A percentile compares a stretch with the other conserved stretches of the same genome.
phyloP scores from a whole-genome alignment of 352 stramenopile genomes.

The Thalassiosira allenii region DNA sequence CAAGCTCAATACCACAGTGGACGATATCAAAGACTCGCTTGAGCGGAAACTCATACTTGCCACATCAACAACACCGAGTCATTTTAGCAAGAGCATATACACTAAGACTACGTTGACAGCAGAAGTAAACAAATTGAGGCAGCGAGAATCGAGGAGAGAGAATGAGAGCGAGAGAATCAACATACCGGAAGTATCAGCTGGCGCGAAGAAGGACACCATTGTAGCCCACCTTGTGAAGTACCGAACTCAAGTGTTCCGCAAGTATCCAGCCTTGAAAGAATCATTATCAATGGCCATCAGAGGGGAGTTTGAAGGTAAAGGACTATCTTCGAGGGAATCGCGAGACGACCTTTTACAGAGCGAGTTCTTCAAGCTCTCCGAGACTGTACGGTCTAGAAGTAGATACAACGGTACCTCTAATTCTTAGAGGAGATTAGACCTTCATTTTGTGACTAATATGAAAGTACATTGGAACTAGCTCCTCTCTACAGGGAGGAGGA shows the following conservation, averaged over 20 bases:
- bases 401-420: neutral
- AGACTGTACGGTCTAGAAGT: neutral
- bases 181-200: conserved; percentile 7
- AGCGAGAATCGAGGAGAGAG: neutral
- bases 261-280: conserved; percentile 13
- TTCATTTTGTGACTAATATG: too few relatives aligned
- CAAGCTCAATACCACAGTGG: conserved; percentile 9
- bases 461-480: too few relatives aligned
- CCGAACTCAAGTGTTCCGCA: conserved; percentile 7
- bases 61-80: conserved; percentile 16
- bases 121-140: conserved; percentile 1
- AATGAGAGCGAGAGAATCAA: conserved; percentile 11
- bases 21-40: conserved; percentile 12
- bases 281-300: neutral
- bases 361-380: neutral
- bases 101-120: conserved; percentile 11
- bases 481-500: neutral
- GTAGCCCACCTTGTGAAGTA: conserved; percentile 16
- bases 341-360: neutral
- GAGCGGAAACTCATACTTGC: conserved; percentile 3
- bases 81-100: conserved; percentile 5
- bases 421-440: too few relatives aligned
- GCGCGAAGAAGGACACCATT: neutral
- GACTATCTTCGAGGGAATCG: conserved; percentile 3
- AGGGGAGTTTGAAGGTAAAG: neutral